Evolutionary conservation across 2,329 filamentous ascomycete species (phyloP).

Genomic region (Lojkania enalia): DNA sequence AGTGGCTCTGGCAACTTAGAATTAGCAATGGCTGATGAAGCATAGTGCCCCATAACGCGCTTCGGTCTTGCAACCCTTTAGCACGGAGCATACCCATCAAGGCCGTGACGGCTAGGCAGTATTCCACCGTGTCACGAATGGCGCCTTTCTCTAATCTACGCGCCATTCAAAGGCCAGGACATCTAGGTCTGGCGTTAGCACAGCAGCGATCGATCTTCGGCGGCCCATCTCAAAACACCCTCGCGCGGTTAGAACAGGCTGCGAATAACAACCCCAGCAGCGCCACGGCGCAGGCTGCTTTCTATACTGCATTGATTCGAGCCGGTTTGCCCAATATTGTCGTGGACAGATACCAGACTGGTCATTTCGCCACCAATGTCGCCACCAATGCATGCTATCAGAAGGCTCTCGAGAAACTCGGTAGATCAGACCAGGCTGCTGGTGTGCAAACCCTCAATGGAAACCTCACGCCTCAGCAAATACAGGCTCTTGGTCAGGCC

Average conservation of each 20-base stretch:
- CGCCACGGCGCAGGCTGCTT: slow-evolving; percentile 85
- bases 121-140: slow-evolving; percentile 46
- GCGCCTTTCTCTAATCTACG: slow-evolving; percentile 36
- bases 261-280: slow-evolving; percentile 92
- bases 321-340: slow-evolving; percentile 94
- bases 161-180: slow-evolving; percentile 32
- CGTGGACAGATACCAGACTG: slow-evolving; percentile 84
- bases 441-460: slow-evolving; percentile 18
- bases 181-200: slow-evolving; percentile 43
- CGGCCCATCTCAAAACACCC: slow-evolving; percentile 58
- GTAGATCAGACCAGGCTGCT: slow-evolving; percentile 48
- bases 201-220: slow-evolving; percentile 53
- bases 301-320: slow-evolving; percentile 87
- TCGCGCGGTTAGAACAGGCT: slow-evolving; percentile 85
- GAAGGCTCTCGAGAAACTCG: slow-evolving; percentile 69
- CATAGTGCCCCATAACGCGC: slow-evolving; percentile 35
- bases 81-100: slow-evolving; percentile 31
- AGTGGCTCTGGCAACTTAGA: slow-evolving; percentile 10
- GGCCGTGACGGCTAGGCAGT: slow-evolving; percentile 35
- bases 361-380: slow-evolving; percentile 79
- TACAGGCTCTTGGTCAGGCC: slow-evolving; percentile 81
- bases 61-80: slow-evolving; percentile 42
- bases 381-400: slow-evolving; percentile 78
- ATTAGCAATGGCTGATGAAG: slow-evolving; percentile 9
- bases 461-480: slow-evolving; percentile 61